Conservation (phyloP, 1,139 yeast species). For the Blastobotrys illinoisensis region DNA sequence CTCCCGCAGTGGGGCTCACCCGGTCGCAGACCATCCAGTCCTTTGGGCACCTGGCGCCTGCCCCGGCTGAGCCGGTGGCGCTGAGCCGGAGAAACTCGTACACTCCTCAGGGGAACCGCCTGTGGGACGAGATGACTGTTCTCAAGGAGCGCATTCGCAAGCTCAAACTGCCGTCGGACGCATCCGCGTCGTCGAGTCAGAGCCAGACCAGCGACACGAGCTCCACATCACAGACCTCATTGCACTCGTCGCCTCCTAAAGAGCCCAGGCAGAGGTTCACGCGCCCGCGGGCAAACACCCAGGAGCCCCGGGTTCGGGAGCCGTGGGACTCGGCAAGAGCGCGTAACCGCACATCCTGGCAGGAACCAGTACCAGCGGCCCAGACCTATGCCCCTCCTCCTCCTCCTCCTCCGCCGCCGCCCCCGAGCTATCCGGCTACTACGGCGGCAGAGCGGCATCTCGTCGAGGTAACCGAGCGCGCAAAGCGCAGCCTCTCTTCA, state of each 20-base stretch:
- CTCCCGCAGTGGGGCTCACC: background rate
- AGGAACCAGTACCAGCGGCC: constrained; percentile 8
- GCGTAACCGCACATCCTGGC: background rate
- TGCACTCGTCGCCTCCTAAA: background rate
- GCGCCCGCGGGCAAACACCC: background rate
- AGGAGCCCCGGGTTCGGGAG: background rate
- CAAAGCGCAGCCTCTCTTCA: constrained; percentile 11
- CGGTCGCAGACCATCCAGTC: background rate
- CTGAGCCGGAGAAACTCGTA: background rate
- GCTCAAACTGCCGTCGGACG: constrained; percentile 5
- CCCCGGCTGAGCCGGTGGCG: background rate
- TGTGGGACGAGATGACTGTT: constrained; percentile 16
- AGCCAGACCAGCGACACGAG: background rate
- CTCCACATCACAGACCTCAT: background rate
- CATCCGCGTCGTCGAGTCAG: background rate
- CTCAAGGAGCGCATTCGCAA: constrained; percentile 13
- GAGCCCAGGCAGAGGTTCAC: background rate
- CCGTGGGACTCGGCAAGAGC: background rate
- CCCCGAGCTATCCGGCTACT: constrained; percentile 15
- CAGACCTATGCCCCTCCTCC: background rate
- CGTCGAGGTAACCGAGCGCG: constrained; percentile 20
- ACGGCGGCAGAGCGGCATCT: constrained; percentile 24
- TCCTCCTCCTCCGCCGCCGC: constrained; percentile 1
- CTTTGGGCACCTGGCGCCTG: background rate
- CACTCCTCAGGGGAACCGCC: constrained; percentile 1